These are phyloP conservation scores for Naganishia friedmannii DNA, from an alignment of 768 basidiomycete genomes.

Conservation along the genomic window DNA sequence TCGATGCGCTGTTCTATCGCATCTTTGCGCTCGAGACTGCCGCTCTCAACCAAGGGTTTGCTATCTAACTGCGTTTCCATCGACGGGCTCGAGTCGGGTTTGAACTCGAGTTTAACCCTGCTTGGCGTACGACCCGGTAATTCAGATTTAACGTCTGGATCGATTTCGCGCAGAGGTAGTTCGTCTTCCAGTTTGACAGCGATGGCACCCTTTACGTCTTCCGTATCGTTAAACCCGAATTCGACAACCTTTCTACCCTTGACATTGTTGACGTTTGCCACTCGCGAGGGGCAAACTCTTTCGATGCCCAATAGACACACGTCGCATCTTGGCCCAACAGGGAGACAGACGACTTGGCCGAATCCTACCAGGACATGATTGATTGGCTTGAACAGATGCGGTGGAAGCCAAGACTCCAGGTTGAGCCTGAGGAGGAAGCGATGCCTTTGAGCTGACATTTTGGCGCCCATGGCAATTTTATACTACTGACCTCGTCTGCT, in stretches of 20 bases:
- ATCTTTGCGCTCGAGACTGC: not conserved
- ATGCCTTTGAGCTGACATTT: not conserved
- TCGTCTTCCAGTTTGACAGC: not conserved
- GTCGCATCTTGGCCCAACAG: constrained; percentile 50
- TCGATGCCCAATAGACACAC: constrained; percentile 44
- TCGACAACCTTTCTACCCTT: constrained; percentile 45
- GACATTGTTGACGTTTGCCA: constrained; percentile 41
- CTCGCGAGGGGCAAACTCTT: constrained; percentile 44
- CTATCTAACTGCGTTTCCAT: not conserved
- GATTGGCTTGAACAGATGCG: constrained; percentile 47
- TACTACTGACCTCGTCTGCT: constrained; percentile 69
- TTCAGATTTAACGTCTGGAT: not conserved
- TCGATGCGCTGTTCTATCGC: not conserved
- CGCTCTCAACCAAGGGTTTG: not conserved
- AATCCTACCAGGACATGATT: constrained; percentile 51
- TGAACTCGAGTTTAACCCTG: not conserved
- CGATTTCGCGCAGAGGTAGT: not conserved
- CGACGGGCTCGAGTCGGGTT: not conserved
- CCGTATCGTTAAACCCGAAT: constrained; percentile 39
- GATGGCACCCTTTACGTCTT: not conserved
- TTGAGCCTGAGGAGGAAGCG: constrained; percentile 35
- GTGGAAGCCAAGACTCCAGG: constrained; percentile 50
- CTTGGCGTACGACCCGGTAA: too few relatives aligned
- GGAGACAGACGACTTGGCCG: constrained; percentile 49
- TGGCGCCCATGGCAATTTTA: not conserved